Evolutionary conservation across 495 filamentous ascomycete species (phyloP).

Genomic region (Aspergillus baeticus): DNA sequence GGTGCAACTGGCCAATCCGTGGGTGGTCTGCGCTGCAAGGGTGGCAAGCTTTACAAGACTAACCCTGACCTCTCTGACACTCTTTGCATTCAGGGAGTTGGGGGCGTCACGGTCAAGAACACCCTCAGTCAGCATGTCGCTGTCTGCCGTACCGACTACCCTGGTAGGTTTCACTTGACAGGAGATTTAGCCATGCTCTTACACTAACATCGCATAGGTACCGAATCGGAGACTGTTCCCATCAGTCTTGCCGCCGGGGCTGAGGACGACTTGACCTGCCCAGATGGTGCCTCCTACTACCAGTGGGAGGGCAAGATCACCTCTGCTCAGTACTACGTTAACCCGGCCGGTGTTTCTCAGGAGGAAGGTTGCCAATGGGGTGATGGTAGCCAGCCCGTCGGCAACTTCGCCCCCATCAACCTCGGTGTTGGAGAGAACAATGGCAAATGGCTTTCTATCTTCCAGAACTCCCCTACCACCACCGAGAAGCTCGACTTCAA

Average conservation of each 20-base stretch:
- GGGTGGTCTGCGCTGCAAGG: slow-evolving; percentile 77
- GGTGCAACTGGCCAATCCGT: slow-evolving; percentile 82
- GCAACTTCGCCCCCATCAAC: slow-evolving; percentile 91
- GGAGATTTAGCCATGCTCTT: background rate
- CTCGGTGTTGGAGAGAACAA: slow-evolving; percentile 73
- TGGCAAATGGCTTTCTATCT: slow-evolving; percentile 82
- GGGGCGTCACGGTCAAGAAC: slow-evolving; percentile 72
- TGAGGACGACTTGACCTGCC: slow-evolving; percentile 66
- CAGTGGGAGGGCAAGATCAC: slow-evolving; percentile 70
- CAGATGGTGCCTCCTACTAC: slow-evolving; percentile 70
- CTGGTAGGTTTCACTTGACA: slow-evolving; percentile 45
- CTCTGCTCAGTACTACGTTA: slow-evolving; percentile 96
- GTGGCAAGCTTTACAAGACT: slow-evolving; percentile 77
- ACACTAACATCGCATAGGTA: slow-evolving; percentile 42
- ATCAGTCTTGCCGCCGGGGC: slow-evolving; percentile 56
- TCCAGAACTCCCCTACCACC: slow-evolving; percentile 66
- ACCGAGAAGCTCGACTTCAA: slow-evolving; percentile 66
- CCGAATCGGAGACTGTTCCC: slow-evolving; percentile 81
- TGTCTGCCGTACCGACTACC: slow-evolving; percentile 95
- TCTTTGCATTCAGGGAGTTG: slow-evolving; percentile 74
- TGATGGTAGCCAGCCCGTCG: slow-evolving; percentile 55
- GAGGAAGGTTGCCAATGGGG: slow-evolving; percentile 81
- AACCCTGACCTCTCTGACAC: slow-evolving; percentile 59
- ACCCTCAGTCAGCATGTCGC: slow-evolving; percentile 61
- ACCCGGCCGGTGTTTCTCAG: slow-evolving; percentile 66